Evolutionary conservation across 441 rosid genomes (phyloP).

Genomic region (Adansonia madagascariensis): DNA sequence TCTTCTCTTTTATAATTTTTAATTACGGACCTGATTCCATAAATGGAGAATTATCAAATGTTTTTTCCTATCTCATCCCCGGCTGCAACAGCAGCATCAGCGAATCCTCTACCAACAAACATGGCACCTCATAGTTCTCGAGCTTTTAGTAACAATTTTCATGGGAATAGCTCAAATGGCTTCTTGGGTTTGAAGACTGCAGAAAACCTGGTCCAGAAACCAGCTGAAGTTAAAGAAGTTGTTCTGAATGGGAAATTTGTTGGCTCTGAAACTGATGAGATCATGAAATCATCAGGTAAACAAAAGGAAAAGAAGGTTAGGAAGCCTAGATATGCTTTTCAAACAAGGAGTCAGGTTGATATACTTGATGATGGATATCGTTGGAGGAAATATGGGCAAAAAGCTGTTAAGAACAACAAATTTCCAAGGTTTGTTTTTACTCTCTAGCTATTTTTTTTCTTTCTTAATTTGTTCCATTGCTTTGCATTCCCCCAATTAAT

Average conservation of each 20-base stretch:
- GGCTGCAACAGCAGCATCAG: constrained; percentile 17
- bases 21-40: not conserved
- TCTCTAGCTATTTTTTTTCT: not conserved
- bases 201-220: constrained; percentile 17
- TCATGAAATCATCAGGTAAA: constrained; percentile 23
- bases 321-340: constrained; percentile 56
- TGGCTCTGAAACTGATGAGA: constrained; percentile 10
- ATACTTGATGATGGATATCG: constrained; percentile 58
- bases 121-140: constrained; percentile 22
- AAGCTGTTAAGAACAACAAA: constrained; percentile 58
- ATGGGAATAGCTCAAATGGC: constrained; percentile 41
- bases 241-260: constrained; percentile 14
- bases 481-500: not conserved
- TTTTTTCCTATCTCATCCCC: constrained; percentile 50
- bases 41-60: constrained; percentile 55
- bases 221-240: not conserved
- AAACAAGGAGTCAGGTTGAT: constrained; percentile 65
- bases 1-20: constrained; percentile 10
- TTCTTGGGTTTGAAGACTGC: constrained; percentile 32
- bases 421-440: constrained; percentile 50
- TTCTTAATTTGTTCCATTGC: not conserved
- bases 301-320: constrained; percentile 40
- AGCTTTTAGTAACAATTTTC: constrained; percentile 24
- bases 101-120: not conserved
- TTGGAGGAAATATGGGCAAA: constrained; percentile 64